Evolutionary conservation across 495 filamentous ascomycete species (phyloP), one percentile per base, ranked within the genome.

Genomic region (Podospora pseudopauciseta): DNA sequence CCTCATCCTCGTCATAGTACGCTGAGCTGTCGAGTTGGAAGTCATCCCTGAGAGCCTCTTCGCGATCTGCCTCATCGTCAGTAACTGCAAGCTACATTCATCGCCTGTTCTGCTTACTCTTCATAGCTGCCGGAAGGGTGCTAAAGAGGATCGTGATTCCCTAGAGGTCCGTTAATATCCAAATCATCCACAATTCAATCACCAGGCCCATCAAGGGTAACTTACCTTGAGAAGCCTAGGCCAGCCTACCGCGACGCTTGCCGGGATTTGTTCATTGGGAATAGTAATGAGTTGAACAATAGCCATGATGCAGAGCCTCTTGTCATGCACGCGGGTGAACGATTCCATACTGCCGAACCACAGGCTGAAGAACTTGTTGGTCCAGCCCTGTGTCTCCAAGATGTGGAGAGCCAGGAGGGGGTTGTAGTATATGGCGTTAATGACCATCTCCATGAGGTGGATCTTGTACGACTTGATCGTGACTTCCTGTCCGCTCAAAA

Each of bases 351-450:
- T 97, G 34, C 91, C 90, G 79, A 99, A 99, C 95, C 95, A 99
- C 39, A 93, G 82, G 78, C 90, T 95, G 86, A 99, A 99, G 80
- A 99, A 98, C 80, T 96, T 97, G 80, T 98, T 98, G n/a, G 95
- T 99, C 94, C 92, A 97, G 66, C 87, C 89, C 65, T 94, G 92
- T n/a, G 84, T 77, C 79, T 99, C 95, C 54, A 99, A 83, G 20
- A 96, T 86, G 63, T 92, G 92, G 32, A 99, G 84, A 68, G 91
- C 82, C 67, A 97, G 85, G 34, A 84, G 77, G 2, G 95, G 92
- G 80, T 97, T 97, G 81, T 98, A 98, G 84, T 98, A 97, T 70
- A 97, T 92, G 64, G 90, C 90, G 79, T 99, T 98, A 85, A 99
- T 95, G 64, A 98, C 87, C 91, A 99, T 97, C 82, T 98, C 96